Conservation (phyloP, 495 filamentous ascomycete genomes). For the Paragyromitra xinjiangensis region DNA sequence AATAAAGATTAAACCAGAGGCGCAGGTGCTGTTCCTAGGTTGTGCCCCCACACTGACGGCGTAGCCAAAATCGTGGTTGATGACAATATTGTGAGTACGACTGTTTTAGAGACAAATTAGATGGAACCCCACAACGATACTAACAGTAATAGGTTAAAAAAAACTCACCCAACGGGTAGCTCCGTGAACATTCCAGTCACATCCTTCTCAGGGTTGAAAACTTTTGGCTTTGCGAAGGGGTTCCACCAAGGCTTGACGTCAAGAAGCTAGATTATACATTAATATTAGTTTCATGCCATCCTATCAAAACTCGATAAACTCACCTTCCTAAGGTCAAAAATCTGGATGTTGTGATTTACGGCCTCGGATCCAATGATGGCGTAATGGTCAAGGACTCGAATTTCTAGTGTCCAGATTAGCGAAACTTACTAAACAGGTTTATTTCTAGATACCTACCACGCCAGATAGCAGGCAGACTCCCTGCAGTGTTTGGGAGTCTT, state of each 20-base stretch:
- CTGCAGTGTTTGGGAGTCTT: conserved; percentile 63
- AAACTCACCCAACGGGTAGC: conserved; percentile 56
- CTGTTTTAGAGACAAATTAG: conserved; percentile 55
- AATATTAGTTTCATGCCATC: not conserved
- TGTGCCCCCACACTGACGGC: conserved; percentile 64
- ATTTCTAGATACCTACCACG: conserved; percentile 54
- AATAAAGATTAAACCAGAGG: conserved; percentile 66
- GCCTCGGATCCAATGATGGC: conserved; percentile 65
- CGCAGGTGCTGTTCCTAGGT: conserved; percentile 63
- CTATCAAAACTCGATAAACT: not conserved
- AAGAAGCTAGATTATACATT: conserved; percentile 38
- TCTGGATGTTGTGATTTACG: conserved; percentile 62
- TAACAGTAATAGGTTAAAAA: conserved; percentile 49
- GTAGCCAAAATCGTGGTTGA: conserved; percentile 65
- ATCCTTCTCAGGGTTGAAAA: conserved; percentile 59
- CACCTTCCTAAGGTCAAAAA: conserved; percentile 63
- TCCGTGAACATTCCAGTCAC: conserved; percentile 59
- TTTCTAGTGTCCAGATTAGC: conserved; percentile 55
- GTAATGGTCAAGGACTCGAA: conserved; percentile 62
- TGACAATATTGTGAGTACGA: conserved; percentile 65
- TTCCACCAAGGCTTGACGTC: conserved; percentile 40
- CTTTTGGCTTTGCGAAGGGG: conserved; percentile 47
- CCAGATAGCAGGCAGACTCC: conserved; percentile 60
- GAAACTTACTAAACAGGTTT: not conserved
- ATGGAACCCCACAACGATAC: not conserved